A percentile compares a stretch with the other conserved stretches of the same genome.
Evolutionary conservation across 345 rosid species (phyloP).

Genomic region (Eucalyptus dawsonii): DNA sequence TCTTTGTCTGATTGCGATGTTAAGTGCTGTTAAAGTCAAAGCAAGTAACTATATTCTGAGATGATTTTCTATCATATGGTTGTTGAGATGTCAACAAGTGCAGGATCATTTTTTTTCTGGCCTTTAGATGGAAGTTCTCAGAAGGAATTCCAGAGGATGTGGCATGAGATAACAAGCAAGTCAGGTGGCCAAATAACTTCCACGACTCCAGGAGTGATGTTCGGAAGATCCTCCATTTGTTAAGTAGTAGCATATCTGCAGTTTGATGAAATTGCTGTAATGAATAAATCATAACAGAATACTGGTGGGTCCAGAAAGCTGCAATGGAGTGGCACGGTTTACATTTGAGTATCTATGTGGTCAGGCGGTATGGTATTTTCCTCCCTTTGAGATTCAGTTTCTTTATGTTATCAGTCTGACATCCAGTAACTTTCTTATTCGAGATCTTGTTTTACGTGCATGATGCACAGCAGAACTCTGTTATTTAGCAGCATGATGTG

Average conservation of each 20-base stretch:
- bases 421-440: background rate
- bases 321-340: slow-evolving; percentile 69
- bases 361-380: slow-evolving; percentile 35
- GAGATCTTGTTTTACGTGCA: background rate
- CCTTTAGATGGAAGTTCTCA: slow-evolving; percentile 34
- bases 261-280: background rate
- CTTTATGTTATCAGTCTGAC: background rate
- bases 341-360: slow-evolving; percentile 80
- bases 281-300: slow-evolving; percentile 19
- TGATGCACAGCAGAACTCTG: background rate
- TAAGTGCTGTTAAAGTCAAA: background rate
- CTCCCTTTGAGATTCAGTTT: background rate
- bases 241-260: background rate
- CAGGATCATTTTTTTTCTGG: slow-evolving; percentile 74
- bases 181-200: slow-evolving; percentile 51
- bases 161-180: slow-evolving; percentile 51
- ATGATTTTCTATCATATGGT: background rate
- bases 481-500: background rate
- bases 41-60: background rate
- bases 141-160: slow-evolving; percentile 47
- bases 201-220: slow-evolving; percentile 61
- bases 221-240: slow-evolving; percentile 58
- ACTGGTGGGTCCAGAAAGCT: slow-evolving; percentile 74
- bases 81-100: slow-evolving; percentile 6
- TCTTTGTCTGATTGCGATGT: background rate